Conservation (phyloP, 2,329 filamentous ascomycete species). For the Penicillium sp. region DNA sequence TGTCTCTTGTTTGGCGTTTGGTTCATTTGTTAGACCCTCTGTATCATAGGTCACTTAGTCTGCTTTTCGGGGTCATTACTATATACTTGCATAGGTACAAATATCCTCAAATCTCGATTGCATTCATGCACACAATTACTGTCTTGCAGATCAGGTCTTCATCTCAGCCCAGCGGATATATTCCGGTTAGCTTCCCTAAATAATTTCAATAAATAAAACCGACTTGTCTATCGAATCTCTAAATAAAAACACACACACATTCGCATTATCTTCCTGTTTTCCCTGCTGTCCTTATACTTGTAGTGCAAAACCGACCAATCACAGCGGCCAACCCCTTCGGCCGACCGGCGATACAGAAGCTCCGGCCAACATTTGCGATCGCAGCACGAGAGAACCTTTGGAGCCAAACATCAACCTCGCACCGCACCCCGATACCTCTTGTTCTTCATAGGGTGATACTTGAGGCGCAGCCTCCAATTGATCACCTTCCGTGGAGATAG, state of each 20-base stretch:
- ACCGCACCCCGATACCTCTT: neutral
- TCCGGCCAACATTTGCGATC: slow-evolving; percentile 32
- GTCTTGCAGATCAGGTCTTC: neutral
- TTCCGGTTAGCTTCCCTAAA: neutral
- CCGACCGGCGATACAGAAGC: slow-evolving; percentile 28
- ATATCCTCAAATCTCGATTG: neutral
- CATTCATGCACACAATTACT: neutral
- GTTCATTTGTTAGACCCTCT: slow-evolving; percentile 21
- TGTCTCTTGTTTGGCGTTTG: slow-evolving; percentile 26
- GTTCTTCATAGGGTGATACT: neutral
- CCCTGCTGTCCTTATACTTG: neutral
- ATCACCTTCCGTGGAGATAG: neutral
- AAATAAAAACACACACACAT: neutral
- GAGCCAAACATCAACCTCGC: slow-evolving; percentile 14
- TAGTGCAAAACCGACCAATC: slow-evolving; percentile 7
- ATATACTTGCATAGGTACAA: neutral
- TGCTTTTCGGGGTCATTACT: neutral
- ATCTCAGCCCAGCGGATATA: neutral
- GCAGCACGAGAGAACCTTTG: slow-evolving; percentile 18
- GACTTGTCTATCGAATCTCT: neutral
- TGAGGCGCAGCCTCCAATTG: slow-evolving; percentile 8
- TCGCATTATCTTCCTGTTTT: neutral
- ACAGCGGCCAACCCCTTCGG: slow-evolving; percentile 1
- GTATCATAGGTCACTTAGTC: slow-evolving; percentile 12
- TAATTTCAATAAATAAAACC: neutral